Evolutionary conservation across 495 filamentous ascomycete genomes (phyloP).

Genomic region (Hyphodiscus hymeniophilus): DNA sequence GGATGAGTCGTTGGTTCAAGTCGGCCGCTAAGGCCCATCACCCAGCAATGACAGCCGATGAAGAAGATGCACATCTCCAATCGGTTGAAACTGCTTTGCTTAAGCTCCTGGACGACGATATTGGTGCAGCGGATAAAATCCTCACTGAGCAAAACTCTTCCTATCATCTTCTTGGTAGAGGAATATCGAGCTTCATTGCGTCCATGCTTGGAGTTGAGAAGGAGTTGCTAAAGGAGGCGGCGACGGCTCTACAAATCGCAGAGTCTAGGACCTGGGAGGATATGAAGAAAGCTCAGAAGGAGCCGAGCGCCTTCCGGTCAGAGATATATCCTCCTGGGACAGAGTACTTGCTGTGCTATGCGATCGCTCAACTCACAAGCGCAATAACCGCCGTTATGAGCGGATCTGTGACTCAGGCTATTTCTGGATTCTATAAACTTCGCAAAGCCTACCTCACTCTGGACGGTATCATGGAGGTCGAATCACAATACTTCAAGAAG

Average conservation of each 20-base stretch:
- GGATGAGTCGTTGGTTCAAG: constrained; percentile 21
- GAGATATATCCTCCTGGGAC: constrained; percentile 70
- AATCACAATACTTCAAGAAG: constrained; percentile 32
- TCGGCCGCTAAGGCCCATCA: constrained; percentile 8
- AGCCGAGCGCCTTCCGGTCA: constrained; percentile 28
- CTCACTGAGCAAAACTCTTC: constrained; percentile 69
- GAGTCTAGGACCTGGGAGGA: constrained; percentile 72
- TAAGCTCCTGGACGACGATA: constrained; percentile 88
- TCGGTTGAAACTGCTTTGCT: constrained; percentile 37
- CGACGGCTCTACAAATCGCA: constrained; percentile 64
- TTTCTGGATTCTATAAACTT: constrained; percentile 89
- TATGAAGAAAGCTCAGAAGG: constrained; percentile 62
- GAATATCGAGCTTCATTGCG: constrained; percentile 74
- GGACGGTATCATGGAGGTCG: constrained; percentile 55
- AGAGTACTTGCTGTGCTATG: constrained; percentile 66
- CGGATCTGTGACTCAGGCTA: constrained; percentile 84
- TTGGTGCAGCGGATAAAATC: constrained; percentile 72
- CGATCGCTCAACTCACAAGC: constrained; percentile 75
- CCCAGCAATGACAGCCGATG: constrained; percentile 12
- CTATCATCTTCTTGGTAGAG: constrained; percentile 84
- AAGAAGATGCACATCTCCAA: constrained; percentile 26
- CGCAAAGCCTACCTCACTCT: constrained; percentile 83
- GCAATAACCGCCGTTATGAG: constrained; percentile 85
- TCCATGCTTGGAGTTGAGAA: constrained; percentile 90
- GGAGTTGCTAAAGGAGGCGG: constrained; percentile 85